Evolutionary conservation across 208 protist genomes (phyloP), one percentile per base, ranked within the genome.

Genomic region (Acanthamoeba lenticulata): DNA sequence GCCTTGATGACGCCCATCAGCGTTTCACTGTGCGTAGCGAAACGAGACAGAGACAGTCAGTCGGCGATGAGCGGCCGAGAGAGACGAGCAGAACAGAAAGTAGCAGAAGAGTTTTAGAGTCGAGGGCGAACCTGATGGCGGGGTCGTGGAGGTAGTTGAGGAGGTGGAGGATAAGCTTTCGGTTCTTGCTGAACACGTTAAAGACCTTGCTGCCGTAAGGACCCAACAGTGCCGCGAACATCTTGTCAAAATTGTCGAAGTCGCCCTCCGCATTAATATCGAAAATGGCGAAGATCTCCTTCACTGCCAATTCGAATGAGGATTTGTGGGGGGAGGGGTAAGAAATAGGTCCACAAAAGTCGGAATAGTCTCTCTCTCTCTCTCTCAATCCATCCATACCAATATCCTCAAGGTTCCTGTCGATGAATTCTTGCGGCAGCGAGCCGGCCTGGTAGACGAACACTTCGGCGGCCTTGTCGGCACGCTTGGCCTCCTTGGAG

Each of bases 221-320:
- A 38, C 62, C 67, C 40, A 74, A 60, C 65, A 93, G 67, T 32
- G 45, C 57, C n/a, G 57, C 62, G 44, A 93, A 93, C 62, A 93
- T 93, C 67, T 93, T 93, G 32, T 93, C 89, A 81, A 93, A 93
- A 81, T 93, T 93, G 67, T 93, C 89, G 49, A 93, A 93, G 47
- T 93, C 89, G 57, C 89, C 89, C n/a, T 83, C 57, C 24, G 89
- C 57, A 81, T 93, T 81, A 55, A 93, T 81, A 81, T 93, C 89
- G 67, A 93, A 93, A 81, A 93, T 93, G 42, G 42, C 49, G 65
- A 77, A 93, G 89, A 93, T 93, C 29, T 74, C 67, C 67, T 93
- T 93, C 38, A 93, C 89, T 93, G 65, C 21, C 2, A 4, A 88
- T 32, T 0, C 0, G 32, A 13, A 40, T 11, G 79, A 36, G 2